Percentiles rank a stretch among this genome's conserved stretches.
phyloP scores from a whole-genome alignment of 2,329 filamentous ascomycete genomes.

The Falciphora oryzae region DNA sequence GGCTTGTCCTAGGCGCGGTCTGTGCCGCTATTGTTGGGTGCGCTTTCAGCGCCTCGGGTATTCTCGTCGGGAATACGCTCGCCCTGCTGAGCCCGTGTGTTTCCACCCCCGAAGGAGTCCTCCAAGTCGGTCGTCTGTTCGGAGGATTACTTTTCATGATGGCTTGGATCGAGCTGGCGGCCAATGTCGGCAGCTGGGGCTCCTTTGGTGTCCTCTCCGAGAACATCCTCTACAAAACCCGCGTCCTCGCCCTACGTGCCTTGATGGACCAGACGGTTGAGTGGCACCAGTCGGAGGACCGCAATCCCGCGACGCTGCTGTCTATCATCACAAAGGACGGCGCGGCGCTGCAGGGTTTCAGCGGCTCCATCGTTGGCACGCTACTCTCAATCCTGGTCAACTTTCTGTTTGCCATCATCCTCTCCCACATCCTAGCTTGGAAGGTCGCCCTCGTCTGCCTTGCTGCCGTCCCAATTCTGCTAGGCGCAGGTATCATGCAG shows the following conservation, averaged over 20 bases:
- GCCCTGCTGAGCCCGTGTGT: constrained; percentile 51
- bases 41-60: constrained; percentile 49
- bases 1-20: constrained; percentile 41
- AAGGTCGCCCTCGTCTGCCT: constrained; percentile 69
- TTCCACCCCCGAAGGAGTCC: constrained; percentile 37
- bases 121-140: constrained; percentile 44
- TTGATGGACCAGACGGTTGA: constrained; percentile 52
- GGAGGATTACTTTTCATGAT: constrained; percentile 56
- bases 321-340: constrained; percentile 66
- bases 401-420: constrained; percentile 59
- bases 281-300: constrained; percentile 61
- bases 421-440: constrained; percentile 69
- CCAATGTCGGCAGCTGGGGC: constrained; percentile 51
- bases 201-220: constrained; percentile 52
- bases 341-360: constrained; percentile 60
- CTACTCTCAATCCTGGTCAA: constrained; percentile 64
- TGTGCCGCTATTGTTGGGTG: constrained; percentile 48
- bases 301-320: constrained; percentile 56
- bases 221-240: constrained; percentile 48
- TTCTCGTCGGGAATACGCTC: constrained; percentile 57
- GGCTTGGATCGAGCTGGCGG: constrained; percentile 52
- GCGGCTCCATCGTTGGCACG: constrained; percentile 64
- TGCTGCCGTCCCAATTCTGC: constrained; percentile 60
- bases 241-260: constrained; percentile 49
- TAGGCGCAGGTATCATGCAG: constrained; percentile 65